A percentile compares a stretch with the other conserved stretches of the same genome.
Conservation (phyloP, 139 green algal genomes). For the Chlorella sorokiniana region DNA sequence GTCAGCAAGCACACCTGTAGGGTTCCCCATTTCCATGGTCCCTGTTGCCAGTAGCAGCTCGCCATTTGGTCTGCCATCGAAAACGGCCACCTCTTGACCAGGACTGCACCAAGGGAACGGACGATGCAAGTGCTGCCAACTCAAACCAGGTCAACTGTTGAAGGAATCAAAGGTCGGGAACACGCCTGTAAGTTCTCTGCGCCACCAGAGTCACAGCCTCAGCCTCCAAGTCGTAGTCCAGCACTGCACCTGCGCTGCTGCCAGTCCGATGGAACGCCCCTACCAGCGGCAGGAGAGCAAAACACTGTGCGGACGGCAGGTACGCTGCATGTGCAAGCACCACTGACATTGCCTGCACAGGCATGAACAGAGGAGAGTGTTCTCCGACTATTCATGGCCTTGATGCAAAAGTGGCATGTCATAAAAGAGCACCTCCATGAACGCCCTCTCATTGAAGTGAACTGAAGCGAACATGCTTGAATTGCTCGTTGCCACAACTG, state of each 20-base stretch:
- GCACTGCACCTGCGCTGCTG: slow-evolving; percentile 54
- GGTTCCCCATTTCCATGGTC: slow-evolving; percentile 65
- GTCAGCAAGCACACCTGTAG: not conserved
- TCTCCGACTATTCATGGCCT: not conserved
- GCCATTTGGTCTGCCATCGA: slow-evolving; percentile 79
- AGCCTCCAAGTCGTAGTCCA: slow-evolving; percentile 80
- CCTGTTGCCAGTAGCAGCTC: slow-evolving; percentile 86
- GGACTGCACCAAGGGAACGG: slow-evolving; percentile 40
- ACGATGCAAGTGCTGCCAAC: not conserved
- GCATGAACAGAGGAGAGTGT: not conserved
- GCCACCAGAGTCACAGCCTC: slow-evolving; percentile 67
- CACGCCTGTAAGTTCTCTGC: slow-evolving; percentile 54
- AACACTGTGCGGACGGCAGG: slow-evolving; percentile 84
- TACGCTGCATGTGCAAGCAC: slow-evolving; percentile 81
- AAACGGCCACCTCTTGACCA: slow-evolving; percentile 70
- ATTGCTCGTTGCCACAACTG: not conserved
- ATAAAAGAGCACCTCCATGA: slow-evolving; percentile 52
- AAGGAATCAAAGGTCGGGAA: not conserved
- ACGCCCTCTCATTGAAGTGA: slow-evolving; percentile 60
- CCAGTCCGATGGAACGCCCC: slow-evolving; percentile 57
- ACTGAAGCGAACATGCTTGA: slow-evolving; percentile 13
- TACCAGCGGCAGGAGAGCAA: slow-evolving; percentile 88
- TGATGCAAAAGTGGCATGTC: not conserved
- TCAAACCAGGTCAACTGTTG: not conserved
- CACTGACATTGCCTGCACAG: slow-evolving; percentile 73